phyloP scores from a whole-genome alignment of 208 protist genomes.

The Phytomonas francai region DNA sequence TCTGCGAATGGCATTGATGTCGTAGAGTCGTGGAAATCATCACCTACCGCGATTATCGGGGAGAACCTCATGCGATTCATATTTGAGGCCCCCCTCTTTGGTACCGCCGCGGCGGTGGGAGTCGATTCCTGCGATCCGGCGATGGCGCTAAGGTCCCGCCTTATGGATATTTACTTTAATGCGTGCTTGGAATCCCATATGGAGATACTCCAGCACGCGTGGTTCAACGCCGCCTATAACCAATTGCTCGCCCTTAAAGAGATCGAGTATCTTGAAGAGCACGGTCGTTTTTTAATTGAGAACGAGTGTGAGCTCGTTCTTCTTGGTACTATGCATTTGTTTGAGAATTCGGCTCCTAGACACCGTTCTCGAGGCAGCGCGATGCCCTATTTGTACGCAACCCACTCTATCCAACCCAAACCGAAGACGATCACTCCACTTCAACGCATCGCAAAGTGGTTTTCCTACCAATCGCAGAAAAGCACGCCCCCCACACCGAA shows the following conservation, averaged over 20 bases:
- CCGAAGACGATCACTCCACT: neutral
- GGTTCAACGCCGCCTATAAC: neutral
- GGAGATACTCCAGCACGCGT: neutral
- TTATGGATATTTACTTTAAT: neutral
- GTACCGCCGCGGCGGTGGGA: neutral
- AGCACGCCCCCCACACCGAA: neutral
- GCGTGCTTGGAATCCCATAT: neutral
- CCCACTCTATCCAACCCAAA: neutral
- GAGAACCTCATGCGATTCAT: neutral
- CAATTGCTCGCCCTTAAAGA: neutral
- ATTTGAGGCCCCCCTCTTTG: neutral
- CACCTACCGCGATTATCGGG: neutral
- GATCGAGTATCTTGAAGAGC: neutral
- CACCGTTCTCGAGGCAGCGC: neutral
- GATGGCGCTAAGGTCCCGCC: neutral
- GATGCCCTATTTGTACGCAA: neutral
- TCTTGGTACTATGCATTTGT: neutral
- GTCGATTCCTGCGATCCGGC: too few species aligned
- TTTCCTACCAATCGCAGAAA: neutral
- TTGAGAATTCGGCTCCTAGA: neutral
- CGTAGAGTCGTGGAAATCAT: neutral
- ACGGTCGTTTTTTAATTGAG: neutral
- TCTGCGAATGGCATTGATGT: neutral
- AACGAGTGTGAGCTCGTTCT: neutral
- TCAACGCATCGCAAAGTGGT: neutral